Evolutionary conservation across 192 early-diverging fungal species (phyloP).

Genomic region (Spizellomyces punctatus): DNA sequence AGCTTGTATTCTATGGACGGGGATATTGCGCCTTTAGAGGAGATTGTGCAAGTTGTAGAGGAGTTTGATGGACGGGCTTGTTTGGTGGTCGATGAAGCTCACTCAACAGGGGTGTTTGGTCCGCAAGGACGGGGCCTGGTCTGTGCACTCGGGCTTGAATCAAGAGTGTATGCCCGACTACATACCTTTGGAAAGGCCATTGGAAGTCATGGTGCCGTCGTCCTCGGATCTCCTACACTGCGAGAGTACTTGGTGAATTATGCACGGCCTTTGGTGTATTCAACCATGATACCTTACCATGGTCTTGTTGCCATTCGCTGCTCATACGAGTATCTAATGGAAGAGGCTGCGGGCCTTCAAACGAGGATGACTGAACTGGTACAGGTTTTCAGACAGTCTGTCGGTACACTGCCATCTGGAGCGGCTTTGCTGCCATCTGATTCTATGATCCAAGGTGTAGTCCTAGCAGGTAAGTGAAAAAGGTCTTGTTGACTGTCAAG

Average conservation of each 20-base stretch:
- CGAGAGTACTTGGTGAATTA: conserved; percentile 81
- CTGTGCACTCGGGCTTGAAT: conserved; percentile 62
- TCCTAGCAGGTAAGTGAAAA: conserved; percentile 61
- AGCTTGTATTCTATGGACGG: conserved; percentile 87
- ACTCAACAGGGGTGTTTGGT: conserved; percentile 80
- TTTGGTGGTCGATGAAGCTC: conserved; percentile 83
- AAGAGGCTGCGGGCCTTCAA: conserved; percentile 53
- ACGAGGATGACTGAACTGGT: conserved; percentile 49
- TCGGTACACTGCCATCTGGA: conserved; percentile 8
- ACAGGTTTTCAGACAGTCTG: conserved; percentile 47
- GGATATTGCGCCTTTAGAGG: conserved; percentile 65
- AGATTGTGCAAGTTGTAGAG: conserved; percentile 56
- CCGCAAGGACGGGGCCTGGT: conserved; percentile 68
- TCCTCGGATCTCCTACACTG: conserved; percentile 64
- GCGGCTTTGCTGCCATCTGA: conserved; percentile 59
- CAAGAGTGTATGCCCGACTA: conserved; percentile 70
- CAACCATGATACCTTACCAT: conserved; percentile 72
- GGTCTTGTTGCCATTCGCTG: conserved; percentile 66
- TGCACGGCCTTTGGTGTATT: conserved; percentile 78
- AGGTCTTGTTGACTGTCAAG: conserved; percentile 4
- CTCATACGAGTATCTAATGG: conserved; percentile 64
- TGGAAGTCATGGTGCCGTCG: conserved; percentile 78
- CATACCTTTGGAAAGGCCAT: conserved; percentile 86
- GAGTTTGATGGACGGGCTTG: conserved; percentile 50
- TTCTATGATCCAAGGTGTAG: conserved; percentile 78